phyloP scores from a whole-genome alignment of 2,329 filamentous ascomycete species.

The Colletotrichum zoysiae region DNA sequence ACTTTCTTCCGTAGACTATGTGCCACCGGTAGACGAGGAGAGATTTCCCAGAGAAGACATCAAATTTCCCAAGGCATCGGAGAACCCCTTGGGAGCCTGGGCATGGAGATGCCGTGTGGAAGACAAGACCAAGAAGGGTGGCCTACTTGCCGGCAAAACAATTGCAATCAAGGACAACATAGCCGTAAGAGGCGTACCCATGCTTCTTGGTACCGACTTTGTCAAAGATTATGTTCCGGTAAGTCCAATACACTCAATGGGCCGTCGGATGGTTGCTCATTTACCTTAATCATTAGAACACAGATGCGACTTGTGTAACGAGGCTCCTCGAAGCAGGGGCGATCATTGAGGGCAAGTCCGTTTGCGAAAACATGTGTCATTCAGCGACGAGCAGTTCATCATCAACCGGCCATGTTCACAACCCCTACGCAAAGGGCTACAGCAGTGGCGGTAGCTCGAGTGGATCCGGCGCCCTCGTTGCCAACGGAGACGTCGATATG shows the following conservation, averaged over 20 bases:
- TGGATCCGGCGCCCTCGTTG: constrained; percentile 49
- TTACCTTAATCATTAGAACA: neutral
- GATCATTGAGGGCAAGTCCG: constrained; percentile 46
- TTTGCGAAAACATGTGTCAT: constrained; percentile 49
- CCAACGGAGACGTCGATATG: constrained; percentile 45
- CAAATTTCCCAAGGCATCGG: constrained; percentile 39
- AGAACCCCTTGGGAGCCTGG: constrained; percentile 53
- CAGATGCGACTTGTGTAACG: constrained; percentile 20
- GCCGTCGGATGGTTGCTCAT: neutral
- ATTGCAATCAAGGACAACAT: constrained; percentile 50
- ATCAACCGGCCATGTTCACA: constrained; percentile 48
- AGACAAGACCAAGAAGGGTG: constrained; percentile 13
- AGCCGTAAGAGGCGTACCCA: constrained; percentile 42
- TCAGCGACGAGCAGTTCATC: constrained; percentile 48
- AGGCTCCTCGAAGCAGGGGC: constrained; percentile 46
- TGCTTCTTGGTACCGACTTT: constrained; percentile 32
- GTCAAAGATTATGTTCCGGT: constrained; percentile 19
- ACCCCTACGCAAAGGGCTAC: constrained; percentile 45
- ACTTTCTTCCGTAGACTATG: neutral
- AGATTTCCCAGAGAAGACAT: constrained; percentile 14
- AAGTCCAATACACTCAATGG: neutral
- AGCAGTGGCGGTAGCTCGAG: constrained; percentile 50
- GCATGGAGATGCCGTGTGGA: constrained; percentile 49
- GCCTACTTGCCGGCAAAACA: constrained; percentile 41
- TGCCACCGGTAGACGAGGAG: constrained; percentile 6